Conservation (phyloP, 768 basidiomycete species). For the Pleurotus platypus region DNA sequence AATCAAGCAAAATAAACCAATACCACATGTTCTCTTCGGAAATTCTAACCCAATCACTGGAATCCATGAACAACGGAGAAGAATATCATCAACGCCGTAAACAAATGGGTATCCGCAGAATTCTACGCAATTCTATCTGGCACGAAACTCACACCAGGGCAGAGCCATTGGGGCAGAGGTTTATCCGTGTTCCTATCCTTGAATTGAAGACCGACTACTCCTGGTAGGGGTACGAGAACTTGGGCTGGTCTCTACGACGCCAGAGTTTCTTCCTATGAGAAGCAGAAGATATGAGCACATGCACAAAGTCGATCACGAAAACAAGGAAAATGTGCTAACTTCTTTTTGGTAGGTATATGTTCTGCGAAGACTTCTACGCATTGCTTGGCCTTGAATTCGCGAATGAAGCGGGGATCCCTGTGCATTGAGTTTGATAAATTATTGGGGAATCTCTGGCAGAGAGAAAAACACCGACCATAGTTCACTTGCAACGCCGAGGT, state of each 20-base stretch:
- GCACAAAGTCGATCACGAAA: background rate
- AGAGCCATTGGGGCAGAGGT: background rate
- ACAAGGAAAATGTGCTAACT: slow-evolving; percentile 50
- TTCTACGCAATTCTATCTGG: background rate
- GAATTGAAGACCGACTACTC: slow-evolving; percentile 39
- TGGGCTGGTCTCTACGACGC: slow-evolving; percentile 82
- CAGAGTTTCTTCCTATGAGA: slow-evolving; percentile 79
- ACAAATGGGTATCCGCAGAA: background rate
- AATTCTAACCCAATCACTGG: background rate
- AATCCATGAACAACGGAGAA: background rate
- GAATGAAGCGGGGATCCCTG: slow-evolving; percentile 96
- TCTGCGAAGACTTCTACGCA: slow-evolving; percentile 86
- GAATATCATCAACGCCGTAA: background rate
- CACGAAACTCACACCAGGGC: background rate
- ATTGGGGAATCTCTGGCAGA: background rate
- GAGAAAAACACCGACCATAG: slow-evolving; percentile 63
- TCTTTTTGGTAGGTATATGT: slow-evolving; percentile 82
- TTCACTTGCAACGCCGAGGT: slow-evolving; percentile 93
- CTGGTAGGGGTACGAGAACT: slow-evolving; percentile 86
- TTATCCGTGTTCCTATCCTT: background rate
- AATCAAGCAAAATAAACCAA: background rate
- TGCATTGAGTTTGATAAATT: background rate
- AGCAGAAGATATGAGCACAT: background rate
- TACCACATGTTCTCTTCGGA: background rate
- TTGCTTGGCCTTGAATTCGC: slow-evolving; percentile 83